phyloP scores from a whole-genome alignment of 306 rosid genomes.

The Gastrolobium bilobum region DNA sequence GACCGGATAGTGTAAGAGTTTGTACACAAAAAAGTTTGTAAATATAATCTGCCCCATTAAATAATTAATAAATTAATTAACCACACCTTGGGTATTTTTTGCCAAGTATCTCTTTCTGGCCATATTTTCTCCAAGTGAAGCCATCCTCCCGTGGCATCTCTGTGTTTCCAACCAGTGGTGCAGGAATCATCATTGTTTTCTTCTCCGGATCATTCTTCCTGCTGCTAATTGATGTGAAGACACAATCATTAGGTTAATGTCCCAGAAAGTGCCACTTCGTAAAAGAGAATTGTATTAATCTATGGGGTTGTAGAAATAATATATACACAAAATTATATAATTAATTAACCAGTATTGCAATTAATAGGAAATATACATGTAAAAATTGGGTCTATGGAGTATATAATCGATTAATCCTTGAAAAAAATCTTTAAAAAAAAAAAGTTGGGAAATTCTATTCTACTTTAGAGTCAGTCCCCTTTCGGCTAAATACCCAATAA shows the following conservation, averaged over 20 bases:
- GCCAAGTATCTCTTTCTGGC: slow-evolving; percentile 87
- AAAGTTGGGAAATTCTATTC: slow-evolving; percentile 35
- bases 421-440: no score
- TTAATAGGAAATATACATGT: slow-evolving; percentile 4
- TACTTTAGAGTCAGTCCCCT: slow-evolving; percentile 3
- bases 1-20: no score
- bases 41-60: no score
- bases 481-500: slow-evolving; percentile 32
- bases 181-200: slow-evolving; percentile 54
- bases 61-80: slow-evolving; percentile 19
- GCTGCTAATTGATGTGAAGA: background rate
- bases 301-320: background rate
- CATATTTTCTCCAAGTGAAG: slow-evolving; percentile 88
- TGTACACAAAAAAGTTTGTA: no score
- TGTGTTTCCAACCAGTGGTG: slow-evolving; percentile 75
- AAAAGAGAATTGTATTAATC: slow-evolving; percentile 7
- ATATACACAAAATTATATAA: background rate
- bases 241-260: slow-evolving; percentile 20
- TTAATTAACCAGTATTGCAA: background rate
- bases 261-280: slow-evolving; percentile 6
- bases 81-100: slow-evolving; percentile 67
- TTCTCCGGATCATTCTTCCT: slow-evolving; percentile 62
- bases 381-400: no score
- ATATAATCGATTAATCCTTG: no score
- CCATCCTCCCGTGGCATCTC: slow-evolving; percentile 86